Base-by-base conservation (phyloP, 2,329 filamentous ascomycete species). In the Colletotrichum australisinense region DNA sequence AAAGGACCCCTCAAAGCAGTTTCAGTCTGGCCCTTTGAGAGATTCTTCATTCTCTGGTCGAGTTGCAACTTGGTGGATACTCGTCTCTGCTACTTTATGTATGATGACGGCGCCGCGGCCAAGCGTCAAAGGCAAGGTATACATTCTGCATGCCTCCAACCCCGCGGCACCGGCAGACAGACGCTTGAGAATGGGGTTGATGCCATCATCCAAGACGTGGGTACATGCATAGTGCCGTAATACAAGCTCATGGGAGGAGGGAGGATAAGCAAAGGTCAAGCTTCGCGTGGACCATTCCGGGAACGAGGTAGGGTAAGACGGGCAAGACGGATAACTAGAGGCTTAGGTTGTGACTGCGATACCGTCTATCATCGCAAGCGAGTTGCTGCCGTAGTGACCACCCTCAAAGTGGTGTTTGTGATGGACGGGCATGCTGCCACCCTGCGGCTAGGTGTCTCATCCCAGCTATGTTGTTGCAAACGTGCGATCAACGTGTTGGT, bases 181-280 rank as follows among this genome's bases (percentile, higher is more conserved):
- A 65, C 14, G 32, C 26, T 7, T 63, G 14, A 16, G 7, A 22
- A 32, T 59, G 66, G 66, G 55, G 46, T 22, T 26, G n/a, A 73
- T 70, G 49, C 55, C 67, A 71, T 73, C 67, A 73, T 71, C 71
- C 67, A 73, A 71, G 71, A 56, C 71, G 60, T 30, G 56, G 49
- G 56, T 66, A 60, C 62, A 73, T 71, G 67, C 71, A 24, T 62
- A 60, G 62, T 73, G 62, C 71, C 62, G 71, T 66, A 63, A 66
- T 62, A 62, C 60, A 73, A 66, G 71, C 67, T 71, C 71, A 66
- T 52, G 67, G 57, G 19, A 55, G 32, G 24, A 57, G 55, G 28
- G 8, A 55, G 24, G 28, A 24, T 46, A 64, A 64, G 62, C 46
- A 55, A 55, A 35, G 35, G 19, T 46, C 63, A 57, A 65, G 63